These are phyloP conservation scores for Aspergillus persii DNA, from an alignment of 2,329 filamentous ascomycete species.

Conservation along the genomic window DNA sequence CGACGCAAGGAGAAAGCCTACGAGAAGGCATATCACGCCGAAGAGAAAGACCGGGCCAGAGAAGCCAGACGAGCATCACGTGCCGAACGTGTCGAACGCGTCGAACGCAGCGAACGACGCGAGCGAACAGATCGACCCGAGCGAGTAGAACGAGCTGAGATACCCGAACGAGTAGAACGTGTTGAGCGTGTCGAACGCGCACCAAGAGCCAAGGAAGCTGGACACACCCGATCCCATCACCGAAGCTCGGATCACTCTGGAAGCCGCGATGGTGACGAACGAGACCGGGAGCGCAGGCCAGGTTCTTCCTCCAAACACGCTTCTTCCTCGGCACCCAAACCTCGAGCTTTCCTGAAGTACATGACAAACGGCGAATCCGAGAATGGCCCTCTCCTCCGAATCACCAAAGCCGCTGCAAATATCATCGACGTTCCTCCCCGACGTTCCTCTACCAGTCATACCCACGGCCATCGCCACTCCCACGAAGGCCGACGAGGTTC, in stretches of 20 bases:
- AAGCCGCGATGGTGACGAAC: conserved; percentile 18
- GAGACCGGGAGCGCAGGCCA: conserved; percentile 19
- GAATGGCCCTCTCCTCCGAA: conserved; percentile 37
- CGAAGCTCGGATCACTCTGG: conserved; percentile 24
- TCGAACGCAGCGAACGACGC: not conserved
- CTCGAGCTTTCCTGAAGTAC: conserved; percentile 34
- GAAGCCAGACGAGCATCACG: conserved; percentile 7
- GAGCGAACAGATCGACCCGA: not conserved
- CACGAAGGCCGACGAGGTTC: conserved; percentile 23
- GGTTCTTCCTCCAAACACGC: conserved; percentile 30
- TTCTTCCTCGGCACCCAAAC: conserved; percentile 19
- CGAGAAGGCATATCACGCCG: not conserved
- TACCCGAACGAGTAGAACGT: not conserved
- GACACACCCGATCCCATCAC: conserved; percentile 10
- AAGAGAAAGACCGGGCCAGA: conserved; percentile 17
- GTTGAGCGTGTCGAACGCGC: not conserved
- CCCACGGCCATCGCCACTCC: conserved; percentile 27
- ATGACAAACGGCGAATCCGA: conserved; percentile 43
- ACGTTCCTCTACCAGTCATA: conserved; percentile 31
- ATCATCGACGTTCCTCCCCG: conserved; percentile 27
- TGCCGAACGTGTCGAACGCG: not conserved
- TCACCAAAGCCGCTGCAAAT: conserved; percentile 35
- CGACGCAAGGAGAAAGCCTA: conserved; percentile 21
- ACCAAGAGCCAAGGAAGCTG: conserved; percentile 10
- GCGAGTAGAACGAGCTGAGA: conserved; percentile 12